Evolutionary conservation across 306 rosid species (phyloP).

Genomic region (Luffa acutangula): DNA sequence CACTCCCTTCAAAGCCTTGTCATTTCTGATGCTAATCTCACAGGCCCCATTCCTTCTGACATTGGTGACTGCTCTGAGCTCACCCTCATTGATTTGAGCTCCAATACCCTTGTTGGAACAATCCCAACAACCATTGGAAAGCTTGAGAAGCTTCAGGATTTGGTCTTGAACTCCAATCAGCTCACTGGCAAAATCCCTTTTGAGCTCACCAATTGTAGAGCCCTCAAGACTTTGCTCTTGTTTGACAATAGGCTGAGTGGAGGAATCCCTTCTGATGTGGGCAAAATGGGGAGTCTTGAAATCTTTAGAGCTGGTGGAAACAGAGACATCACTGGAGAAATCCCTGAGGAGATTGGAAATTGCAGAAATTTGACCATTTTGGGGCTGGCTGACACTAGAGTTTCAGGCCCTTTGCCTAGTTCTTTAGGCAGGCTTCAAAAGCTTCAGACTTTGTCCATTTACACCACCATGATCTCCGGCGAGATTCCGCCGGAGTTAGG

Average conservation of each 20-base stretch:
- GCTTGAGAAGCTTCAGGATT: conserved; percentile 38
- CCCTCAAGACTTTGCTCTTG: conserved; percentile 34
- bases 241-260: conserved; percentile 62
- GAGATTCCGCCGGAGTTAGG: conserved; percentile 85
- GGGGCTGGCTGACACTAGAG: conserved; percentile 67
- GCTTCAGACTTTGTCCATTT: conserved; percentile 71
- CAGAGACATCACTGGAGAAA: conserved; percentile 50
- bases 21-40: conserved; percentile 69
- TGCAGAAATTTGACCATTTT: conserved; percentile 64
- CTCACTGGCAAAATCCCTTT: conserved; percentile 63
- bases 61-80: conserved; percentile 48
- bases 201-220: conserved; percentile 41
- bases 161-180: conserved; percentile 64
- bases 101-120: conserved; percentile 58
- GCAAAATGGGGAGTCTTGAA: conserved; percentile 46
- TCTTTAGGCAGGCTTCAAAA: conserved; percentile 58
- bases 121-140: conserved; percentile 50
- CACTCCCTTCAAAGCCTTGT: conserved; percentile 40
- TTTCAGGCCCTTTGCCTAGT: conserved; percentile 65
- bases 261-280: conserved; percentile 33
- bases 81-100: conserved; percentile 43
- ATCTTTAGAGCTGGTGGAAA: conserved; percentile 78
- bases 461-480: conserved; percentile 85
- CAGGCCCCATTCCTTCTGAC: conserved; percentile 48
- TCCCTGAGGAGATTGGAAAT: conserved; percentile 66